A percentile compares a stretch with the other conserved stretches of the same genome.
These are phyloP conservation scores for Gossypium gossypioides DNA, from an alignment of 441 rosid species.

Conservation along the genomic window DNA sequence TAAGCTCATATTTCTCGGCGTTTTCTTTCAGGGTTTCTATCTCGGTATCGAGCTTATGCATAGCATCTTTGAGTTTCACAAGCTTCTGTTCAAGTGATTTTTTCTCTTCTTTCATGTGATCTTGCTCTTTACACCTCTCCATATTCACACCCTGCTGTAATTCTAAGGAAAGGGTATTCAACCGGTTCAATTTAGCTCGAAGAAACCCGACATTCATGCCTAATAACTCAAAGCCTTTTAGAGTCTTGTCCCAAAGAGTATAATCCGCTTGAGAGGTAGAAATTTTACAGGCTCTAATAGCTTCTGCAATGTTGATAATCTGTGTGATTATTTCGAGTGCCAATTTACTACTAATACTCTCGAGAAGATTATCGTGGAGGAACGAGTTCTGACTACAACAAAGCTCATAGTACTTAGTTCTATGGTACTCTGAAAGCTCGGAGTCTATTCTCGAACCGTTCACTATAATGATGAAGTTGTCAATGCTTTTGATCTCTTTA, in stretches of 20 bases:
- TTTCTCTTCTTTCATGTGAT: slow-evolving; percentile 17
- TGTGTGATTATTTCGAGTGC: slow-evolving; percentile 31
- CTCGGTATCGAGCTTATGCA: slow-evolving; percentile 20
- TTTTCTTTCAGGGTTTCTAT: slow-evolving; percentile 9
- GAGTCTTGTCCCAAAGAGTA: slow-evolving; percentile 25
- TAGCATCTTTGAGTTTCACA: slow-evolving; percentile 14
- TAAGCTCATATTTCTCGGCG: slow-evolving; percentile 8
- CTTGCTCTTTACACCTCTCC: slow-evolving; percentile 20
- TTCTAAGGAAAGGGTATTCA: slow-evolving; percentile 18
- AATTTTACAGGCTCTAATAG: slow-evolving; percentile 30
- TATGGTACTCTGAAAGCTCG: slow-evolving; percentile 25
- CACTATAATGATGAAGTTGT: slow-evolving; percentile 25
- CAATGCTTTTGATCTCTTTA: slow-evolving; percentile 21
- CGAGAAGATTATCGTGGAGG: slow-evolving; percentile 31
- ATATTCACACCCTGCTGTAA: neutral
- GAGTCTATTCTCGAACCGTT: slow-evolving; percentile 28
- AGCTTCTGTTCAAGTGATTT: slow-evolving; percentile 20
- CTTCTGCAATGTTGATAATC: slow-evolving; percentile 34
- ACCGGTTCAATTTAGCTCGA: slow-evolving; percentile 18
- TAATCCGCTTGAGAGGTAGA: slow-evolving; percentile 18
- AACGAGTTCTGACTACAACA: slow-evolving; percentile 29
- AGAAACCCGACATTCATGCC: slow-evolving; percentile 38
- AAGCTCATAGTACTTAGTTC: slow-evolving; percentile 33
- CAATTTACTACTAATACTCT: slow-evolving; percentile 30
- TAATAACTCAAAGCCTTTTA: slow-evolving; percentile 26